Base-by-base conservation (phyloP, 1,284 basidiomycete genomes). In the Pseudozyma sp. region DNA sequence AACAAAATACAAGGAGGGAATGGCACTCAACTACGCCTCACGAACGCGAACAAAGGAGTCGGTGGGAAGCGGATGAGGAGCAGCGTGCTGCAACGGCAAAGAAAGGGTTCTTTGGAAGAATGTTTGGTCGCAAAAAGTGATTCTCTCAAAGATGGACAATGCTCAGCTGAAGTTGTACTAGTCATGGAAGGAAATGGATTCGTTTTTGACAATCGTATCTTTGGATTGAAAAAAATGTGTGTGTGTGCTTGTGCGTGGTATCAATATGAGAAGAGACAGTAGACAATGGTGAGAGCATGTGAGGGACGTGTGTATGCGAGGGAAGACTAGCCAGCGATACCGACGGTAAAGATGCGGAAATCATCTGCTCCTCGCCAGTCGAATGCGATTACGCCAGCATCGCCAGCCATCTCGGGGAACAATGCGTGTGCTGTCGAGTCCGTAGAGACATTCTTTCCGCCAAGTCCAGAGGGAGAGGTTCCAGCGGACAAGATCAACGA, bases 361-460 rank as follows among this genome's bases (percentile, higher is more conserved):
- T 78, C 76, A 44, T 78, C 62, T 0, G 73, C 73, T 31, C 76
- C 76, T 2, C 76, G 51, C 76, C 76, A 78, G 48, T 78, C 77
- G 34, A 72, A 76, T 5, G 73, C 76, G 25, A 71, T 45, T n/a
- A 70, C 45, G 11, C 59, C 70, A 9, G 59, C 73, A 49, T 73
- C 61, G 39, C 73, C 76, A 13, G 40, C 60, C 3, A 63, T 52
- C 34, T 76, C 69, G 38, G 67, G 57, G 31, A 73, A 49, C 12
- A 71, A 47, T 21, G 50, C 42, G 34, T 59, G 56, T 7, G 49
- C 57, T 25, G 52, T 51, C 39, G 64, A 57, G 7, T 16, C n/a
- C 11, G 31, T n/a, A 12, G n/a, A 9, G 31, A 21, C 38, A 6
- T 14, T n/a, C 35, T 19, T 43, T 13, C 19, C 40, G 38, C 31